A percentile compares a stretch with the other conserved stretches of the same genome.
Conservation (phyloP, 1,284 basidiomycete species). For the Phylloporus gajari region DNA sequence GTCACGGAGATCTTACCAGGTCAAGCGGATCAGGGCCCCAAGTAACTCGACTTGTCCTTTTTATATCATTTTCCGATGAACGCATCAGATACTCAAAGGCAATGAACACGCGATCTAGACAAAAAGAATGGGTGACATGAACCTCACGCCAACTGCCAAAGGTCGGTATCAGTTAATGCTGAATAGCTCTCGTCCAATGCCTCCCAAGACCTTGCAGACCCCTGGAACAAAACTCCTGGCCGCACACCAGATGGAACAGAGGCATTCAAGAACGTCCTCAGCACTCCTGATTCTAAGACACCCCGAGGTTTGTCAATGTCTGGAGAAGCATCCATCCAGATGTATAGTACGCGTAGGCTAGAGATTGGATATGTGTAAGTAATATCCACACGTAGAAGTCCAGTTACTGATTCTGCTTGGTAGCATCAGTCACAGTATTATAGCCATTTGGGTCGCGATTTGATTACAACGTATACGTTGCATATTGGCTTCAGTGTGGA, state of each 20-base stretch:
- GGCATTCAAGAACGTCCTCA: conserved; percentile 72
- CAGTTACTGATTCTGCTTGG: conserved; percentile 5
- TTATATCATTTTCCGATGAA: conserved; percentile 7
- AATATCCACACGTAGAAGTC: not conserved
- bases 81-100: conserved; percentile 71
- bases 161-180: conserved; percentile 50
- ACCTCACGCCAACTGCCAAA: conserved; percentile 82
- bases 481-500: too few relatives aligned
- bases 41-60: conserved; percentile 50
- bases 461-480: too few relatives aligned
- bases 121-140: conserved; percentile 87
- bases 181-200: not conserved
- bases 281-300: conserved; percentile 51
- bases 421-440: conserved; percentile 72
- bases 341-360: conserved; percentile 79
- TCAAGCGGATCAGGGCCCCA: conserved; percentile 85
- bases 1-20: conserved; percentile 75
- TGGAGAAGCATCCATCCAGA: conserved; percentile 84
- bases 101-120: conserved; percentile 81
- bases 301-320: conserved; percentile 75
- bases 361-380: conserved; percentile 87
- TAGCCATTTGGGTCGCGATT: too few relatives aligned
- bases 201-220: conserved; percentile 68
- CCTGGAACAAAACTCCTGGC: conserved; percentile 85
- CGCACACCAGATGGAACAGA: conserved; percentile 84